Base-by-base conservation (phyloP, 352 stramenopile genomes). In the Phytophthora brassicae region DNA sequence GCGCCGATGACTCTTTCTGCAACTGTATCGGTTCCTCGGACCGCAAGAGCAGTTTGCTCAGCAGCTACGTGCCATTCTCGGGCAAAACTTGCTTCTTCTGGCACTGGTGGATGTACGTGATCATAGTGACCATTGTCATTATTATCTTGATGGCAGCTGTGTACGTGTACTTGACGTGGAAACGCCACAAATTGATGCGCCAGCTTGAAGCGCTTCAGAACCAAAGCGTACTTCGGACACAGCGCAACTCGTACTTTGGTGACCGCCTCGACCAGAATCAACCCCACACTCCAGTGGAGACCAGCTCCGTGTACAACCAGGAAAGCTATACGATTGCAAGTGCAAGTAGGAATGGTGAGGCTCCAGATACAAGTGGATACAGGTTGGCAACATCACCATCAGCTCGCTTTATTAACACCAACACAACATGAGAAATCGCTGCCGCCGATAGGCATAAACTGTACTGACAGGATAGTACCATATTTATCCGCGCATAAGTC, bases 31-130 rank as follows among this genome's bases (percentile, higher is more conserved):
- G 77, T 23, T 69, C 71, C 6, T 69, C 61, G 20, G 82, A 92
- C 64, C 68, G 70, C 36, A 88, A 80, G 55, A 77, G 60, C 36
- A 90, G 69, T 24, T 56, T 91, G n/a, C 35, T 95, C 20, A 86
- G 66, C 31, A 83, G 74, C 35, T 86, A 81, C 43, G 53, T 81
- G 17, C 82, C 84, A 4, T 83, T 89, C 60, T 75, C 73, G 11
- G 64, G 71, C 61, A 90, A 88, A 47, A 72, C 77, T 14, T 95
- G 86, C 73, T 92, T 84, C 79, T 92, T 91, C 64, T 95, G 86
- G 86, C 70, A 86, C 46, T 95, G 86, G 86, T 95, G 86, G 86
- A 93, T 90, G 81, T 93, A 95, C 58, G 68, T 95, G 23, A 75
- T 95, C 6, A 58, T 95, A 23, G 83, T 75, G 9, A 72, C 72